A percentile compares a stretch with the other conserved stretches of the same genome.
Evolutionary conservation across 2,329 filamentous ascomycete genomes (phyloP).

Genomic region (Bretziella fagacearum): DNA sequence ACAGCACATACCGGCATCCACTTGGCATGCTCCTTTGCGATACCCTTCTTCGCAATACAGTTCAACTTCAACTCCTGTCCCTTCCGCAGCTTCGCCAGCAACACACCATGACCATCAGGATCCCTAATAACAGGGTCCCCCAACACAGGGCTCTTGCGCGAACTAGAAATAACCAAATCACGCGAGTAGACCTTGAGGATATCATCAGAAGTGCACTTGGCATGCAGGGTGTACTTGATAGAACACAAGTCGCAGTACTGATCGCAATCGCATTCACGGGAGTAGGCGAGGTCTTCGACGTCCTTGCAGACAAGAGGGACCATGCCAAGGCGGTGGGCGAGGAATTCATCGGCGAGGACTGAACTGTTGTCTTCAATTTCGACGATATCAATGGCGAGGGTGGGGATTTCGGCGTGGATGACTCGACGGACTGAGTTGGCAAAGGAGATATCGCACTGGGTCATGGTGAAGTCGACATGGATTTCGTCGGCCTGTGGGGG

Average conservation of each 20-base stretch:
- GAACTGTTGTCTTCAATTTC: constrained; percentile 87
- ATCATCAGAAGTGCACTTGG: constrained; percentile 67
- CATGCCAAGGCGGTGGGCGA: constrained; percentile 79
- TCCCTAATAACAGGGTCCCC: constrained; percentile 75
- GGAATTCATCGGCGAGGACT: constrained; percentile 91
- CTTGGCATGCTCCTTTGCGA: constrained; percentile 96
- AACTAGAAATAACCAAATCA: constrained; percentile 59
- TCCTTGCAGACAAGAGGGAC: constrained; percentile 75
- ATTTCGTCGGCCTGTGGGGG: constrained; percentile 50
- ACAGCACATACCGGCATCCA: constrained; percentile 89
- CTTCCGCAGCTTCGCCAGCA: constrained; percentile 80
- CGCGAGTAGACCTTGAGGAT: constrained; percentile 90
- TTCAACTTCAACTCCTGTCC: constrained; percentile 80
- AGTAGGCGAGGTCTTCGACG: constrained; percentile 68
- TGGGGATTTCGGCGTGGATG: constrained; percentile 87
- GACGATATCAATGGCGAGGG: constrained; percentile 84
- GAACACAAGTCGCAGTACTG: constrained; percentile 86
- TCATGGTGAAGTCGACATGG: constrained; percentile 82
- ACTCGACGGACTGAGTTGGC: constrained; percentile 84
- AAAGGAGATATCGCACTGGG: constrained; percentile 74
- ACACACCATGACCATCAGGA: constrained; percentile 58
- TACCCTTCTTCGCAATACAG: constrained; percentile 94
- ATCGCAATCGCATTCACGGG: constrained; percentile 91
- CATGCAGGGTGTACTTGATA: constrained; percentile 68
- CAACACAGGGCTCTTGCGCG: constrained; percentile 54